A percentile compares a stretch with the other conserved stretches of the same genome.
These are phyloP conservation scores for Ensete ventricosum DNA, from an alignment of 176 grass and related monocot genomes.

Conservation along the genomic window DNA sequence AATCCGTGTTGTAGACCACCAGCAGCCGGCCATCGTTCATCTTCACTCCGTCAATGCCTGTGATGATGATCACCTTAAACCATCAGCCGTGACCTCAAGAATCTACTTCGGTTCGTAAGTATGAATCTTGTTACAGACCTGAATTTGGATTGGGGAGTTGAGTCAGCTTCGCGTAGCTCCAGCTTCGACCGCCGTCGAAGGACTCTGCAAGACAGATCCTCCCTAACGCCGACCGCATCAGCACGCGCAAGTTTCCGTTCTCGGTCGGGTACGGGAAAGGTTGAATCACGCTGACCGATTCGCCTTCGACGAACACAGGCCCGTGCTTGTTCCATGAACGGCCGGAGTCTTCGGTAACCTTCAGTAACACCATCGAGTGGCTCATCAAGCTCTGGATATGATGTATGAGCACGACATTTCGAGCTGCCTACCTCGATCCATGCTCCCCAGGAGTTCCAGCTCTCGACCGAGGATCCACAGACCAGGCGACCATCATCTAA, in stretches of 20 bases:
- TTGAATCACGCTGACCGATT: conserved; percentile 37
- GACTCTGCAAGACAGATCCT: conserved; percentile 36
- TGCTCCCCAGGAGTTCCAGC: conserved; percentile 39
- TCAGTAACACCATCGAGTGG: background rate
- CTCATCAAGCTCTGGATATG: background rate
- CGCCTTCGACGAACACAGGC: conserved; percentile 26
- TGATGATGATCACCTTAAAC: background rate
- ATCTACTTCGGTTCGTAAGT: background rate
- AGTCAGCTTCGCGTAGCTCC: conserved; percentile 20
- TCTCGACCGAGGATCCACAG: conserved; percentile 32
- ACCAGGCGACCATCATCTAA: conserved; percentile 19
- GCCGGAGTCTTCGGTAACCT: conserved; percentile 31
- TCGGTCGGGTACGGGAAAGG: conserved; percentile 19
- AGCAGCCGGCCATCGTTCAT: conserved; percentile 51
- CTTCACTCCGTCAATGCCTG: conserved; percentile 59
- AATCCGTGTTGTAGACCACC: conserved; percentile 50
- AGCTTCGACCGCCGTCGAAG: conserved; percentile 22
- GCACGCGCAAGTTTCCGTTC: conserved; percentile 4
- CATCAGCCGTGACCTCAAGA: background rate
- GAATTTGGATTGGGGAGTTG: conserved; percentile 28
- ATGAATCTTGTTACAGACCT: background rate
- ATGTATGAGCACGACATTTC: background rate
- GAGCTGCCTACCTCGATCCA: conserved; percentile 24
- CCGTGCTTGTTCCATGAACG: conserved; percentile 29
- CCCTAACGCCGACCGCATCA: conserved; percentile 21